A percentile compares a stretch with the other conserved stretches of the same genome.
Evolutionary conservation across 2,329 filamentous ascomycete species (phyloP).

Genomic region (Knoxdaviesia capensis): DNA sequence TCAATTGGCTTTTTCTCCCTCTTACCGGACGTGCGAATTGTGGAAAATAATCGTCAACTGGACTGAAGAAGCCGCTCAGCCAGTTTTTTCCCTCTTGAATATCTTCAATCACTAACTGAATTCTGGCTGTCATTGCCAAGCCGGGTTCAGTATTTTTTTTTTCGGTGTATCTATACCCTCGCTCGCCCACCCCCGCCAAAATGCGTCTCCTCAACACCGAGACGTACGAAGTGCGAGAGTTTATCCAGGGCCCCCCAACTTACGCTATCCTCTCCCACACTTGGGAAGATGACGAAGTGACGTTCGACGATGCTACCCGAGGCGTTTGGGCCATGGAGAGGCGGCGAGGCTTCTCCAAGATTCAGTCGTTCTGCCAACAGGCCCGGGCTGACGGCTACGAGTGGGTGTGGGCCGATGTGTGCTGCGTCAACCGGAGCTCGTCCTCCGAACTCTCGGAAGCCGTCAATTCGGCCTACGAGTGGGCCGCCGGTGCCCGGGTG

Average conservation of each 20-base stretch:
- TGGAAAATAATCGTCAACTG: no score
- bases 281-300: constrained; percentile 11
- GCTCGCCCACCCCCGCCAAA: not conserved
- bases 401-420: constrained; percentile 12
- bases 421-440: constrained; percentile 12
- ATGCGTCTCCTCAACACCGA: constrained; percentile 3
- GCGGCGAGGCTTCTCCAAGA: constrained; percentile 6
- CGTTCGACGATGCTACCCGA: constrained; percentile 7
- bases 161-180: not conserved
- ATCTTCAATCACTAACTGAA: no score
- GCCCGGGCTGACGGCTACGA: constrained; percentile 7
- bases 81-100: no score
- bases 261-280: constrained; percentile 15
- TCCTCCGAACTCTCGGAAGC: constrained; percentile 10
- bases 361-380: constrained; percentile 6
- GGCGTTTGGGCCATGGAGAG: no score
- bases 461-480: constrained; percentile 10
- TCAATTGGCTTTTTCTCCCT: no score
- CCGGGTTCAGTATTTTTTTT: not conserved
- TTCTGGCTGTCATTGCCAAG: no score
- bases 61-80: no score
- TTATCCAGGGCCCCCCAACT: constrained; percentile 7
- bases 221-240: constrained; percentile 2
- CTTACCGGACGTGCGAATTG: no score
- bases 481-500: constrained; percentile 9